Percentiles rank a stretch among this genome's conserved stretches.
phyloP scores from a whole-genome alignment of 2,329 filamentous ascomycete genomes.

The Fusarium ambrosium region DNA sequence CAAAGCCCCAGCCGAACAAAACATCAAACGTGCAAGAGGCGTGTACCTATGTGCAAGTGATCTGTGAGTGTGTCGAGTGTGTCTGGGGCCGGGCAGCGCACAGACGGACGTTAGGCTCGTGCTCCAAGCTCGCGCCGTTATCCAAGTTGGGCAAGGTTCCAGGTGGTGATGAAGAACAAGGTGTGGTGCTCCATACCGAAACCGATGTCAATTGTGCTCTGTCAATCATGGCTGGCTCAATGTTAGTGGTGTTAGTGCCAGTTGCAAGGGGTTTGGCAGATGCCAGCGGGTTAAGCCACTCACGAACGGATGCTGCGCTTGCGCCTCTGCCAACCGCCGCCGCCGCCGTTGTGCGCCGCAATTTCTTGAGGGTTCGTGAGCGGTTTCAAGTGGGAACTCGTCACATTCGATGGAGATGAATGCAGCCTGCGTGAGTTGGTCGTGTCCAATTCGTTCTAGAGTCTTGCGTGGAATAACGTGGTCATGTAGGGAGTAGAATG shows the following conservation, averaged over 20 bases:
- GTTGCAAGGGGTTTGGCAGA: constrained; percentile 38
- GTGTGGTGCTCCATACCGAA: constrained; percentile 23
- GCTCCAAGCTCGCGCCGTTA: constrained; percentile 36
- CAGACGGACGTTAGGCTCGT: constrained; percentile 44
- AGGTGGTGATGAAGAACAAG: constrained; percentile 32
- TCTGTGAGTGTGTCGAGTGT: constrained; percentile 29
- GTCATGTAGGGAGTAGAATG: not conserved
- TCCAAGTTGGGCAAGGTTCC: constrained; percentile 40
- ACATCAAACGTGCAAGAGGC: constrained; percentile 31
- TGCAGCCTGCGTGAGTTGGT: not conserved
- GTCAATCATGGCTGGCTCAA: constrained; percentile 23
- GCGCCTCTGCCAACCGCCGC: constrained; percentile 18
- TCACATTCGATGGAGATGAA: constrained; percentile 2
- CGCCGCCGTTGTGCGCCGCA: constrained; percentile 7
- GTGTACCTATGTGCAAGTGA: constrained; percentile 20
- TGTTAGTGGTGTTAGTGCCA: constrained; percentile 24
- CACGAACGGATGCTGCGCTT: constrained; percentile 5
- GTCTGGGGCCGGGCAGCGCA: constrained; percentile 36
- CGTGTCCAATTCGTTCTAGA: not conserved
- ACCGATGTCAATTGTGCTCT: constrained; percentile 11
- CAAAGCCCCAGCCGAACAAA: constrained; percentile 28
- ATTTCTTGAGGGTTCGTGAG: constrained; percentile 21
- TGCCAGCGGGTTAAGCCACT: constrained; percentile 14
- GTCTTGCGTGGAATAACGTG: constrained; percentile 1
- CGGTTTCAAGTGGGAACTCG: constrained; percentile 4